Percentiles rank a stretch among this genome's conserved stretches.
phyloP scores from a whole-genome alignment of 768 basidiomycete species.

The Rhizopogon vulgaris region DNA sequence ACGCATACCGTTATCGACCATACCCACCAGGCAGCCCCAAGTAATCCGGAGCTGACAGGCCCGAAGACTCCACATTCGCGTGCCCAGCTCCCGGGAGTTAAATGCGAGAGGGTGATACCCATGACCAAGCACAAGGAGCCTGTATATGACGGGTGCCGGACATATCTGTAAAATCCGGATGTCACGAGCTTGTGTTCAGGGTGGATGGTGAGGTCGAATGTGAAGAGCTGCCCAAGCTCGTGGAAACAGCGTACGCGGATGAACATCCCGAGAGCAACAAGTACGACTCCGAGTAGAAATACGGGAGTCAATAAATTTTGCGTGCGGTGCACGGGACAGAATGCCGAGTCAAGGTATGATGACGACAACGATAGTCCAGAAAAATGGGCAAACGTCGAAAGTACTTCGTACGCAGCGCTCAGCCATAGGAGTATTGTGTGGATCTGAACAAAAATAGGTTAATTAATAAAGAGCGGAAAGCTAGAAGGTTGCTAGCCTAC shows the following conservation, averaged over 20 bases:
- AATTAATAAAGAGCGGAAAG: not conserved
- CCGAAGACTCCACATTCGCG: slow-evolving; percentile 32
- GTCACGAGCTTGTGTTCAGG: slow-evolving; percentile 47
- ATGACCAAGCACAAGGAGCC: slow-evolving; percentile 45
- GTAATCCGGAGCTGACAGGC: slow-evolving; percentile 23
- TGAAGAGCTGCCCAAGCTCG: slow-evolving; percentile 49
- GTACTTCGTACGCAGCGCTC: slow-evolving; percentile 44
- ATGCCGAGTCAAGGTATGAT: slow-evolving; percentile 25
- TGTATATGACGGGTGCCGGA: slow-evolving; percentile 52
- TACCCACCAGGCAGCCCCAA: slow-evolving; percentile 41
- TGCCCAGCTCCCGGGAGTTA: slow-evolving; percentile 42
- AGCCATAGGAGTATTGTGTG: slow-evolving; percentile 46
- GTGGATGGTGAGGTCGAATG: slow-evolving; percentile 52
- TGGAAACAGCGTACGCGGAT: slow-evolving; percentile 50
- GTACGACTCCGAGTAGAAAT: slow-evolving; percentile 41
- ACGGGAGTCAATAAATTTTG: slow-evolving; percentile 32
- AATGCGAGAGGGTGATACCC: slow-evolving; percentile 40
- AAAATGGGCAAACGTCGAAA: slow-evolving; percentile 32
- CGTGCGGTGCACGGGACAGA: slow-evolving; percentile 25
- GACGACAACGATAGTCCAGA: slow-evolving; percentile 25
- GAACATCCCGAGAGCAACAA: slow-evolving; percentile 37
- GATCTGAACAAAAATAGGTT: slow-evolving; percentile 25
- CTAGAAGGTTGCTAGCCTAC: slow-evolving; percentile 20
- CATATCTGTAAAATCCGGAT: slow-evolving; percentile 42
- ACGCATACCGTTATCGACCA: slow-evolving; percentile 43